These are phyloP conservation scores for Laburnicola sp. DNA, from an alignment of 2,329 filamentous ascomycete species.

Conservation along the genomic window DNA sequence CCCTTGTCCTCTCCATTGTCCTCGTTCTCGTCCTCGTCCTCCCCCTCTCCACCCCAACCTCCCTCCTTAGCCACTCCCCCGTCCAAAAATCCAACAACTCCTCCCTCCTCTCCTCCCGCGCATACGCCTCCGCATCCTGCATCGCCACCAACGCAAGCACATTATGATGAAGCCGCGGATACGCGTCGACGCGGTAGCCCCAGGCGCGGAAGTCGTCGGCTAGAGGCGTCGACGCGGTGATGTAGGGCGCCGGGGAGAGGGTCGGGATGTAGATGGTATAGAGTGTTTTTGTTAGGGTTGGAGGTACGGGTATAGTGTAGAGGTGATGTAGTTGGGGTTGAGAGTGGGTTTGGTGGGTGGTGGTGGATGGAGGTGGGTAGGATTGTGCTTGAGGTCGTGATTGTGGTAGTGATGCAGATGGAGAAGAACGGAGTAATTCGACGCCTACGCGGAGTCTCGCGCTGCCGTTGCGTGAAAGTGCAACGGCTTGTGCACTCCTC, in stretches of 20 bases:
- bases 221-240: background rate
- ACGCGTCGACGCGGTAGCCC: slow-evolving; percentile 1
- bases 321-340: background rate
- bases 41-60: background rate
- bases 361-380: too few relatives aligned
- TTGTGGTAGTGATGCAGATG: background rate
- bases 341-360: too few relatives aligned
- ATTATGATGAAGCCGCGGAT: background rate
- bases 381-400: background rate
- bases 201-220: slow-evolving; percentile 2
- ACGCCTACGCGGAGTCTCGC: too few relatives aligned
- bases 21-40: background rate
- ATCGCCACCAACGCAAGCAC: background rate
- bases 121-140: background rate
- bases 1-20: background rate
- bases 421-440: background rate
- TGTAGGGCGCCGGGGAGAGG: background rate
- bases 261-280: background rate
- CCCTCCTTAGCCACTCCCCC: background rate
- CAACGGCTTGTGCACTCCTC: too few relatives aligned
- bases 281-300: background rate
- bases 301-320: background rate
- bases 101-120: background rate
- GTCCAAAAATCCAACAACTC: slow-evolving; percentile 1
- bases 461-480: too few relatives aligned